Evolutionary conservation across 108 stramenopile species (phyloP).

Genomic region (Cylindrotheca closterium): DNA sequence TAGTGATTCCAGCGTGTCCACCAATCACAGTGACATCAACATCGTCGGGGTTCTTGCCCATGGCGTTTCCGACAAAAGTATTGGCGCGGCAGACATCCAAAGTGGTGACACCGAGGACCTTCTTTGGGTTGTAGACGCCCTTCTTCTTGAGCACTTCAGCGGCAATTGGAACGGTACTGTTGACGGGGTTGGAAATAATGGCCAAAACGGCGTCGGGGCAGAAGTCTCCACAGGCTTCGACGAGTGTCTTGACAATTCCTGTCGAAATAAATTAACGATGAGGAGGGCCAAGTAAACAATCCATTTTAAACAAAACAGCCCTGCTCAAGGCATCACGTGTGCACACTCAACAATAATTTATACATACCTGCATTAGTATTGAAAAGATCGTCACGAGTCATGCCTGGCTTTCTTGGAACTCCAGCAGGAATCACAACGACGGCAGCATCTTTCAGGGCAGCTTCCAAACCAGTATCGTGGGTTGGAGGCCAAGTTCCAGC

Average conservation of each 20-base stretch:
- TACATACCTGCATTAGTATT: slow-evolving; percentile 37
- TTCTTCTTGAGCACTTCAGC: slow-evolving; percentile 95
- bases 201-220: slow-evolving; percentile 96
- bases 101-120: slow-evolving; percentile 98
- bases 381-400: slow-evolving; percentile 95
- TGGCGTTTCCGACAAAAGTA: slow-evolving; percentile 93
- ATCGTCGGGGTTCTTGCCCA: slow-evolving; percentile 83
- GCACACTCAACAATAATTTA: neutral
- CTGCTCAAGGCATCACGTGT: neutral
- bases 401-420: slow-evolving; percentile 97
- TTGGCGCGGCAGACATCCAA: slow-evolving; percentile 99
- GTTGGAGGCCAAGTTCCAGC: slow-evolving; percentile 74
- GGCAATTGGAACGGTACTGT: slow-evolving; percentile 99
- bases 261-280: neutral
- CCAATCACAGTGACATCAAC: slow-evolving; percentile 97
- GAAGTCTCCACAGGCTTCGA: slow-evolving; percentile 92
- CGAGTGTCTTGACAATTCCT: slow-evolving; percentile 92
- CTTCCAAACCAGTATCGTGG: slow-evolving; percentile 65
- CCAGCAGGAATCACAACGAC: slow-evolving; percentile 99
- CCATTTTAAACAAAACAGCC: neutral
- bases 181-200: slow-evolving; percentile 99
- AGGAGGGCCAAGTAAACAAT: neutral
- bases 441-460: slow-evolving; percentile 80
- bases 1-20: slow-evolving; percentile 99
- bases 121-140: slow-evolving; percentile 94